A percentile compares a stretch with the other conserved stretches of the same genome.
Conservation (phyloP, 73 alveolate genomes). For the Urostyla sp. region DNA sequence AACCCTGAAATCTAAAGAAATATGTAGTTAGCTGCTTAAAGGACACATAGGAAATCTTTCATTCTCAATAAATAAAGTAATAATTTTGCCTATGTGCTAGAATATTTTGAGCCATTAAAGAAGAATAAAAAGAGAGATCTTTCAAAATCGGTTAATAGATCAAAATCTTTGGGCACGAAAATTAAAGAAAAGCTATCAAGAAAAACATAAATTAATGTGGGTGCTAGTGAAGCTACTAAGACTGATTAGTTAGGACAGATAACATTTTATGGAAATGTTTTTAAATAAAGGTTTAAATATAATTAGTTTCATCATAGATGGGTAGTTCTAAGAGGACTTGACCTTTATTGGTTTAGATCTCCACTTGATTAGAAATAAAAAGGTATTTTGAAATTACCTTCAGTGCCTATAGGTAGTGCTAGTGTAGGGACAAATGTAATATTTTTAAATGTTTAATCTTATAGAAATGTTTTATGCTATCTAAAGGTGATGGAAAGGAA, state of each 20-base stretch:
- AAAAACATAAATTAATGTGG: too few relatives aligned
- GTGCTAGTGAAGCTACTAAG: too few relatives aligned
- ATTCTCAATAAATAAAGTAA: too few relatives aligned
- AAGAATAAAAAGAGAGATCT: too few relatives aligned
- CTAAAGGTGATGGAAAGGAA: slow-evolving; percentile 12
- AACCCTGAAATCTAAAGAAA: too few relatives aligned
- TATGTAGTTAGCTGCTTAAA: too few relatives aligned
- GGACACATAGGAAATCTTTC: too few relatives aligned
- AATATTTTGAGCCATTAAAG: too few relatives aligned
- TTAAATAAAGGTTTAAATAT: slow-evolving; percentile 10
- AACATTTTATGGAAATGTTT: slow-evolving; percentile 41
- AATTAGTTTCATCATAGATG: slow-evolving; percentile 56
- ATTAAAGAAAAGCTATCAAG: too few relatives aligned
- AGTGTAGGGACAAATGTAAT: slow-evolving; percentile 47
- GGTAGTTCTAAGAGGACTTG: slow-evolving; percentile 62
- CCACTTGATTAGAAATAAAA: slow-evolving; percentile 14
- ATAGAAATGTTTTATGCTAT: slow-evolving; percentile 41
- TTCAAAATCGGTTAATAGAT: too few relatives aligned
- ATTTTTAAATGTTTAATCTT: background rate
- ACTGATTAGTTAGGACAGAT: slow-evolving; percentile 38
- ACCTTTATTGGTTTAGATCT: slow-evolving; percentile 61
- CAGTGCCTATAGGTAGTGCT: background rate
- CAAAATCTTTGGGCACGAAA: too few relatives aligned
- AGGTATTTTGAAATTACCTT: slow-evolving; percentile 30
- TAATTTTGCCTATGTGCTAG: too few relatives aligned